Evolutionary conservation across 805 yeast genomes (phyloP).

Genomic region (Nakazawaea ambrosiae): DNA sequence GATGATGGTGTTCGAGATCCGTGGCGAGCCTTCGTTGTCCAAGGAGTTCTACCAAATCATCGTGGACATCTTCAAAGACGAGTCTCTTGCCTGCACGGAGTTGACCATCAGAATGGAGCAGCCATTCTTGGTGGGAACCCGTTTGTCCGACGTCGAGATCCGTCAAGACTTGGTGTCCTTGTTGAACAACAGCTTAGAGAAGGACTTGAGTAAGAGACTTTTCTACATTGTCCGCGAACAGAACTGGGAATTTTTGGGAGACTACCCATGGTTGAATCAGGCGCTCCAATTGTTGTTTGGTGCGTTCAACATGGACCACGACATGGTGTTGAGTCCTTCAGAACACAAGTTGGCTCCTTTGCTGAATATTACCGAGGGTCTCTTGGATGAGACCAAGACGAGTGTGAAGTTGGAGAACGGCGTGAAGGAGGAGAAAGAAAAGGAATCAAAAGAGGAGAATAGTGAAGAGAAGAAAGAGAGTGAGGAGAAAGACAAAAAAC

Average conservation of each 20-base stretch:
- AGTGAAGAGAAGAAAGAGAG: too few relatives aligned
- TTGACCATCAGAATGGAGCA: slow-evolving; percentile 93
- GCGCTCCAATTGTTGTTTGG: slow-evolving; percentile 84
- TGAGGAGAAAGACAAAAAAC: too few relatives aligned
- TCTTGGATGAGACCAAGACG: too few relatives aligned
- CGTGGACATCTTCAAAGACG: slow-evolving; percentile 80
- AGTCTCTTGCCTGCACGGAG: slow-evolving; percentile 73
- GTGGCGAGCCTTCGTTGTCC: slow-evolving; percentile 76
- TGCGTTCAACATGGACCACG: slow-evolving; percentile 50
- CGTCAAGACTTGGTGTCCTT: slow-evolving; percentile 76
- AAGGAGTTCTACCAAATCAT: slow-evolving; percentile 80
- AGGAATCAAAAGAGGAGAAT: too few relatives aligned
- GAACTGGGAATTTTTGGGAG: slow-evolving; percentile 94
- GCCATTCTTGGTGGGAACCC: slow-evolving; percentile 91
- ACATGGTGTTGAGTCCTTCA: slow-evolving; percentile 34
- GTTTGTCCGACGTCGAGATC: slow-evolving; percentile 66
- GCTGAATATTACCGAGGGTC: slow-evolving; percentile 31
- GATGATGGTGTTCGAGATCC: slow-evolving; percentile 86
- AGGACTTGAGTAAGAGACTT: slow-evolving; percentile 68
- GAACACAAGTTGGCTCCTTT: slow-evolving; percentile 51
- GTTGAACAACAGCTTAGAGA: slow-evolving; percentile 70
- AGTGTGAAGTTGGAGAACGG: too few relatives aligned
- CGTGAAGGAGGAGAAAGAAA: too few relatives aligned
- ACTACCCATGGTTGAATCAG: slow-evolving; percentile 91
- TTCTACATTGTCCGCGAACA: slow-evolving; percentile 90